phyloP scores from a whole-genome alignment of 2,329 filamentous ascomycete genomes.

The Cladosporium sp. region DNA sequence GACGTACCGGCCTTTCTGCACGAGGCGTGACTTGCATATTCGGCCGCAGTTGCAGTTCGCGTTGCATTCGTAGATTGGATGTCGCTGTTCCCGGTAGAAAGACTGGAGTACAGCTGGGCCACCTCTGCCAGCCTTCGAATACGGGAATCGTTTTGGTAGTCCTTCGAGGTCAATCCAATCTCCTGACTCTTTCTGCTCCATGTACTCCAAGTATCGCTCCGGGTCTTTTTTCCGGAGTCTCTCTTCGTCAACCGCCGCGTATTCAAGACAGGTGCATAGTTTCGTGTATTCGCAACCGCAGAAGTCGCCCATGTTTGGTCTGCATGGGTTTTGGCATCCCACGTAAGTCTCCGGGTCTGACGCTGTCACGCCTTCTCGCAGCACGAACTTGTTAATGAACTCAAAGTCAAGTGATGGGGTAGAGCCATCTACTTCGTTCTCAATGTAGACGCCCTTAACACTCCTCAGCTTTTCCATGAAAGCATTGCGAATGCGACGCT shows the following conservation, averaged over 20 bases:
- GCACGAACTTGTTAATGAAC: constrained; percentile 61
- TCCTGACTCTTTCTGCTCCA: constrained; percentile 18
- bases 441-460: constrained; percentile 29
- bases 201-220: constrained; percentile 16
- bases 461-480: constrained; percentile 31
- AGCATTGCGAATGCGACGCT: constrained; percentile 33
- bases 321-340: constrained; percentile 60
- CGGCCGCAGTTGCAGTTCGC: constrained; percentile 60
- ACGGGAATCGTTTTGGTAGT: constrained; percentile 56
- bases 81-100: constrained; percentile 40
- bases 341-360: constrained; percentile 55
- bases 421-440: constrained; percentile 55
- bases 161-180: constrained; percentile 22
- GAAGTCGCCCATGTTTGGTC: constrained; percentile 46
- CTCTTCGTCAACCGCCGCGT: constrained; percentile 47
- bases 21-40: constrained; percentile 68
- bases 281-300: constrained; percentile 59
- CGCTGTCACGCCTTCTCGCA: constrained; percentile 55
- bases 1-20: constrained; percentile 67
- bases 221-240: constrained; percentile 27
- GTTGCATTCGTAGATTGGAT: constrained; percentile 75
- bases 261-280: constrained; percentile 64
- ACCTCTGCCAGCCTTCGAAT: constrained; percentile 38
- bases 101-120: constrained; percentile 23
- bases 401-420: constrained; percentile 58